Evolutionary conservation across 805 yeast species (phyloP).

Genomic region (Scheffersomyces ergatensis): DNA sequence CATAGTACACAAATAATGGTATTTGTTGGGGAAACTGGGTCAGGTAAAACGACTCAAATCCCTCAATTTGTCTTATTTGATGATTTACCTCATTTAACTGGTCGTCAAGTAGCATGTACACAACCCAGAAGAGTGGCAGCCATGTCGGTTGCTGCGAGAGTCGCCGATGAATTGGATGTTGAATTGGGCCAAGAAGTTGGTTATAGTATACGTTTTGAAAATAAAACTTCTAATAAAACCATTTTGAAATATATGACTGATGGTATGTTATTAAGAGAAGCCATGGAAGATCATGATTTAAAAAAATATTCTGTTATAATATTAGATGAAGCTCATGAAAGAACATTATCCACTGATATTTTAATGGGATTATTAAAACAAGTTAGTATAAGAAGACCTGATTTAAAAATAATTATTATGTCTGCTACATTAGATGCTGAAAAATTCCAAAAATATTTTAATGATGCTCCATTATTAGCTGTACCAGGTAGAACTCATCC

Average conservation of each 20-base stretch:
- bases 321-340: conserved; percentile 96
- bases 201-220: conserved; percentile 91
- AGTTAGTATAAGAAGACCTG: conserved; percentile 75
- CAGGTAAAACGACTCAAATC: conserved; percentile 97
- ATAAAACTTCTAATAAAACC: conserved; percentile 77
- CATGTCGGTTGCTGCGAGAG: conserved; percentile 96
- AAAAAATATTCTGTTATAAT: conserved; percentile 83
- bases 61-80: conserved; percentile 94
- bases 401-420: conserved; percentile 90
- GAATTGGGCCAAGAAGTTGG: conserved; percentile 92
- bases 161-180: conserved; percentile 96
- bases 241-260: conserved; percentile 95
- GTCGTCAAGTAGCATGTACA: conserved; percentile 91
- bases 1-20: conserved; percentile 93
- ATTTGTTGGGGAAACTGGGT: conserved; percentile 98
- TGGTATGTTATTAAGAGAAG: conserved; percentile 96
- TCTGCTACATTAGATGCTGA: conserved; percentile 98
- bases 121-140: conserved; percentile 99
- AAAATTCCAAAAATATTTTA: conserved; percentile 87
- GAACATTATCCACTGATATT: conserved; percentile 95
- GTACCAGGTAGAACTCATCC: conserved; percentile 99
- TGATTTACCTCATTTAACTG: conserved; percentile 84
- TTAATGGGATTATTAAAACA: conserved; percentile 92
- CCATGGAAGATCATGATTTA: conserved; percentile 92
- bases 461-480: conserved; percentile 88